phyloP scores from a whole-genome alignment of 2,329 filamentous ascomycete genomes.

The Mariannaea sp. region DNA sequence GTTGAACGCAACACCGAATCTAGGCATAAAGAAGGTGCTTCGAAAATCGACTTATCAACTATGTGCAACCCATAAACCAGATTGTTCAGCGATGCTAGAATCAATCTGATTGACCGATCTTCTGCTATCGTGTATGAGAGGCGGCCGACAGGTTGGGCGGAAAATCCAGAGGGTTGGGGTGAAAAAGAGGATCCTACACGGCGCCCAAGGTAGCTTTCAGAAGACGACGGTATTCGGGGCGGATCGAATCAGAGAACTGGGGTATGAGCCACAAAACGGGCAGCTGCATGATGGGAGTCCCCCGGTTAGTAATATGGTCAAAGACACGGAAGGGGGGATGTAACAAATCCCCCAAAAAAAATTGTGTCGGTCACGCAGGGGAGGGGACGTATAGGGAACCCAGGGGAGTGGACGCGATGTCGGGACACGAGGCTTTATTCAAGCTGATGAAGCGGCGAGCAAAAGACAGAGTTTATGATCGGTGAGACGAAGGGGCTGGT shows the following conservation, averaged over 20 bases:
- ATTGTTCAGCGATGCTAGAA: constrained; percentile 8
- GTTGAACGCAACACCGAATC: constrained; percentile 63
- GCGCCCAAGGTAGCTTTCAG: constrained; percentile 22
- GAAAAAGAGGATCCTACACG: constrained; percentile 27
- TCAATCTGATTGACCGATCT: constrained; percentile 6
- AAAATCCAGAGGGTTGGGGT: constrained; percentile 19
- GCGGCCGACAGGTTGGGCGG: constrained; percentile 13
- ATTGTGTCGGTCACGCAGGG: constrained; percentile 22
- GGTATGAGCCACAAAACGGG: constrained; percentile 31
- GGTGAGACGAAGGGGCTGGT: constrained; percentile 38
- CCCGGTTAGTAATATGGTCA: constrained; percentile 28
- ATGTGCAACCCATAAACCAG: constrained; percentile 35
- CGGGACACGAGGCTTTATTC: constrained; percentile 30
- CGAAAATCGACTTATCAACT: constrained; percentile 27
- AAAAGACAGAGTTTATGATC: constrained; percentile 12
- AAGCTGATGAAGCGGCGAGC: constrained; percentile 11
- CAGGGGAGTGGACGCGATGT: constrained; percentile 17
- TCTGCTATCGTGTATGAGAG: constrained; percentile 28
- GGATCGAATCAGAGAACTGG: constrained; percentile 33
- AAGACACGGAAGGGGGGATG: constrained; percentile 15
- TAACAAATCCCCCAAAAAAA: constrained; percentile 14
- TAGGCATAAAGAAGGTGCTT: constrained; percentile 58
- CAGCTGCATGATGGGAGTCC: constrained; percentile 37
- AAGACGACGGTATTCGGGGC: constrained; percentile 32
- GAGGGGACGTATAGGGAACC: constrained; percentile 11